These are phyloP conservation scores for Nakazawaea ishiwadae DNA, from an alignment of 805 yeast species.

Conservation along the genomic window DNA sequence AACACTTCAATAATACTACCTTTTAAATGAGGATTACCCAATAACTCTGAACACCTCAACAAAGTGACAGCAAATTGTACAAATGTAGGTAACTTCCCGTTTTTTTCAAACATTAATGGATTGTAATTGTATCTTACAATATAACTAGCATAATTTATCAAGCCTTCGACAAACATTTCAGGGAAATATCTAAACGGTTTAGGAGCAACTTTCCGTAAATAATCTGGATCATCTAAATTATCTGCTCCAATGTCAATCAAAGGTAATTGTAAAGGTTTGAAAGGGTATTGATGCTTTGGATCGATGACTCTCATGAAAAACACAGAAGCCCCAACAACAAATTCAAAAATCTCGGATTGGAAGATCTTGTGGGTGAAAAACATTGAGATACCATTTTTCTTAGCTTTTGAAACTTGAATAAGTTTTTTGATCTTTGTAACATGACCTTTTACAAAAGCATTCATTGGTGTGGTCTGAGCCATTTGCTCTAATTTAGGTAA, in stretches of 20 bases:
- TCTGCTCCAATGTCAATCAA: constrained; percentile 52
- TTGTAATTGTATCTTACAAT: constrained; percentile 50
- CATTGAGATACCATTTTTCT: constrained; percentile 56
- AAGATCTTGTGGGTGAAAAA: constrained; percentile 52
- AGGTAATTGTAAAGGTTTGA: constrained; percentile 45
- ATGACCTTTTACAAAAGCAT: constrained; percentile 22
- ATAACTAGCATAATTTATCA: constrained; percentile 65
- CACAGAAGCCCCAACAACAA: constrained; percentile 68
- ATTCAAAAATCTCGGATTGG: constrained; percentile 69
- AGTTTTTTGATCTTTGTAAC: constrained; percentile 28
- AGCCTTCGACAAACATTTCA: constrained; percentile 80
- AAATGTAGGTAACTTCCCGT: constrained; percentile 48
- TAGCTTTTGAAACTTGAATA: constrained; percentile 33
- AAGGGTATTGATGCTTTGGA: constrained; percentile 63
- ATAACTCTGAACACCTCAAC: constrained; percentile 76
- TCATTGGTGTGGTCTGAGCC: constrained; percentile 19
- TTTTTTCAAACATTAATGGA: constrained; percentile 42
- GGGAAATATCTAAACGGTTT: constrained; percentile 79
- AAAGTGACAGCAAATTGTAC: constrained; percentile 71
- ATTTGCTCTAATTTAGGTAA: constrained; percentile 45
- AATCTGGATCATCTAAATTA: constrained; percentile 70
- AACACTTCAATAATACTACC: constrained; percentile 77
- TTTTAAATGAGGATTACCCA: constrained; percentile 92
- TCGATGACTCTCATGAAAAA: constrained; percentile 71
- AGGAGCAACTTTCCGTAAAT: constrained; percentile 61